A percentile compares a stretch with the other conserved stretches of the same genome.
Evolutionary conservation across 2,329 filamentous ascomycete genomes (phyloP).

Genomic region (Colletotrichum sp.): DNA sequence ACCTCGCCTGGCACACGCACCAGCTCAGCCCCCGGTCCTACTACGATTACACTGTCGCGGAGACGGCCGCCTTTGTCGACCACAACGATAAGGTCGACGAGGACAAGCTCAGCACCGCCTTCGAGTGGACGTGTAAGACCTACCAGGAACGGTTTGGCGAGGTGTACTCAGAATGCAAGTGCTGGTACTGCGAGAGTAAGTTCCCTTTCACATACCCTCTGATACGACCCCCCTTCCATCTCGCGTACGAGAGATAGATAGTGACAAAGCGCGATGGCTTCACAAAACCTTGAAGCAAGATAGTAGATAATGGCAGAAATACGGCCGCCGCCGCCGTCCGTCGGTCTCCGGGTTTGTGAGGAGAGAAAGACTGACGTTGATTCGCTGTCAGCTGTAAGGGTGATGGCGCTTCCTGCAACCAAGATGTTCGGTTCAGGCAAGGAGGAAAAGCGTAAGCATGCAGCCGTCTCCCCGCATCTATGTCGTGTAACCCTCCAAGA

Average conservation of each 20-base stretch:
- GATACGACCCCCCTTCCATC: not conserved
- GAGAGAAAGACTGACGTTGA: not conserved
- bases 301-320: not conserved
- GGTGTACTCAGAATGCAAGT: constrained; percentile 74
- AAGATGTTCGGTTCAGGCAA: constrained; percentile 49
- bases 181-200: constrained; percentile 76
- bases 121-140: constrained; percentile 71
- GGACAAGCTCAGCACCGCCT: constrained; percentile 62
- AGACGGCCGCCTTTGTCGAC: constrained; percentile 66
- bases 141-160: constrained; percentile 68
- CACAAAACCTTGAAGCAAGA: not conserved
- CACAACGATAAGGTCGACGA: constrained; percentile 87
- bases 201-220: not conserved
- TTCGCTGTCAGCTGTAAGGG: constrained; percentile 52
- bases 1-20: constrained; percentile 78
- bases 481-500: not conserved
- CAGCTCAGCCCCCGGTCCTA: constrained; percentile 69
- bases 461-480: not conserved
- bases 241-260: not conserved
- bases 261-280: not conserved
- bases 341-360: not conserved
- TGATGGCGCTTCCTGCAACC: constrained; percentile 54
- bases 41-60: constrained; percentile 54
- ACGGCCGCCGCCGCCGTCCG: not conserved
- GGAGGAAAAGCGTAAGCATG: constrained; percentile 42